Conservation (phyloP, 495 filamentous ascomycete species). For the Xylaria nigripes region DNA sequence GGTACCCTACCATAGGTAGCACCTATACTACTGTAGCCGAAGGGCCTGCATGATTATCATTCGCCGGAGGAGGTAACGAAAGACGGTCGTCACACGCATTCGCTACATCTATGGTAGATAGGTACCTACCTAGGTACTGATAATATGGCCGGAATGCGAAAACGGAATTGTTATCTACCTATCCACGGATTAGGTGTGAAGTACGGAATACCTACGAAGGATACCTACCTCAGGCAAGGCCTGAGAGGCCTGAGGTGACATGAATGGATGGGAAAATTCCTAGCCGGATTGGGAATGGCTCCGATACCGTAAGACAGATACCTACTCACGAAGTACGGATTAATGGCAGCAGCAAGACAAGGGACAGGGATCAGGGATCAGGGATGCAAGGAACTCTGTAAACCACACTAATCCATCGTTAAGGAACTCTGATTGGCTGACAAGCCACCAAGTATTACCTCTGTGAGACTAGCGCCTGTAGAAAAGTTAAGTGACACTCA, state of each 20-base stretch:
- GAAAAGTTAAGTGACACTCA: background rate
- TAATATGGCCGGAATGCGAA: background rate
- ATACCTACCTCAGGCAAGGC: too few relatives aligned
- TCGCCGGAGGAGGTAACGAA: background rate
- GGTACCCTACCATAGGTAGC: too few relatives aligned
- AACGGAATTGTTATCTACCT: too few relatives aligned
- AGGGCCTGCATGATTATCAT: conserved; percentile 1
- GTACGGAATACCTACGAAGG: too few relatives aligned
- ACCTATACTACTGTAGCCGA: background rate
- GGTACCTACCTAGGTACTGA: background rate
- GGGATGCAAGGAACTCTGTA: conserved; percentile 2
- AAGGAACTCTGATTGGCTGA: background rate
- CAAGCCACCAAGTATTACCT: background rate
- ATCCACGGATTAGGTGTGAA: too few relatives aligned
- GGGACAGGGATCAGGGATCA: background rate
- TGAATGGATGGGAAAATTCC: background rate
- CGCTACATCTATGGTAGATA: background rate
- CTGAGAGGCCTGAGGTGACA: conserved; percentile 2
- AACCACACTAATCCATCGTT: too few relatives aligned
- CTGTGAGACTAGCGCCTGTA: conserved; percentile 4
- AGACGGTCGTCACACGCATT: conserved; percentile 1
- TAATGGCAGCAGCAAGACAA: conserved; percentile 1
- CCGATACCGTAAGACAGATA: background rate
- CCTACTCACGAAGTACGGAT: too few relatives aligned
- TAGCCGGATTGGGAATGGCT: conserved; percentile 5